Evolutionary conservation across 2,329 filamentous ascomycete species (phyloP).

Genomic region (Paecilomyces fulvus): DNA sequence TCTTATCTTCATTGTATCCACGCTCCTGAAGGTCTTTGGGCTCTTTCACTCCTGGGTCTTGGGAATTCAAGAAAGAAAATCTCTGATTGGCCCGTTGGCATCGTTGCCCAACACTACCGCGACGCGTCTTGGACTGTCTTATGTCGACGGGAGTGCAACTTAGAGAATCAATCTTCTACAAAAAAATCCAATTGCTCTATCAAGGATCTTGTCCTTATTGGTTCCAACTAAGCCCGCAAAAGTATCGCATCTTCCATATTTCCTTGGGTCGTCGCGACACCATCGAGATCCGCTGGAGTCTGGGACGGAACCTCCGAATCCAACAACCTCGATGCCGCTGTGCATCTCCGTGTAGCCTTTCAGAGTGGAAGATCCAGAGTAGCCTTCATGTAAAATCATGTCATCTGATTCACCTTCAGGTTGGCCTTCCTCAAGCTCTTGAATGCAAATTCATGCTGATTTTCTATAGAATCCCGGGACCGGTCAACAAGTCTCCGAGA

Average conservation of each 20-base stretch:
- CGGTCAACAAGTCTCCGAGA: constrained; percentile 20
- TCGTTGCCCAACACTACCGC: background rate
- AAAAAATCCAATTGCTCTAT: too few species aligned
- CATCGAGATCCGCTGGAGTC: background rate
- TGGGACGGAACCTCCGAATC: background rate
- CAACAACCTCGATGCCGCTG: background rate
- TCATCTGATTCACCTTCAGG: constrained; percentile 11
- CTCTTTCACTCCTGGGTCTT: background rate
- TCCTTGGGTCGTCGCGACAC: background rate
- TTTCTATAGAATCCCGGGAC: background rate
- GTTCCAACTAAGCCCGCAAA: too few species aligned
- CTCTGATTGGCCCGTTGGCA: background rate
- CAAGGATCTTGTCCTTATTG: too few species aligned
- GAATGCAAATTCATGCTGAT: background rate
- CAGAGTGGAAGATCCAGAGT: background rate
- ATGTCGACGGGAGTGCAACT: background rate
- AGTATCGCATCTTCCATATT: too few species aligned
- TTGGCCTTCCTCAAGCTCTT: constrained; percentile 4
- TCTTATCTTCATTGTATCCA: background rate
- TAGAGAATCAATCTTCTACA: too few species aligned
- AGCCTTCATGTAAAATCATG: constrained; percentile 7
- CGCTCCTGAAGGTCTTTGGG: background rate
- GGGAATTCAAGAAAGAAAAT: background rate
- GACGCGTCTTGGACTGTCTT: background rate
- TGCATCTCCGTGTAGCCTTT: background rate